Base-by-base conservation (phyloP, 495 filamentous ascomycete genomes). In the Aspergillus egyptiacus region DNA sequence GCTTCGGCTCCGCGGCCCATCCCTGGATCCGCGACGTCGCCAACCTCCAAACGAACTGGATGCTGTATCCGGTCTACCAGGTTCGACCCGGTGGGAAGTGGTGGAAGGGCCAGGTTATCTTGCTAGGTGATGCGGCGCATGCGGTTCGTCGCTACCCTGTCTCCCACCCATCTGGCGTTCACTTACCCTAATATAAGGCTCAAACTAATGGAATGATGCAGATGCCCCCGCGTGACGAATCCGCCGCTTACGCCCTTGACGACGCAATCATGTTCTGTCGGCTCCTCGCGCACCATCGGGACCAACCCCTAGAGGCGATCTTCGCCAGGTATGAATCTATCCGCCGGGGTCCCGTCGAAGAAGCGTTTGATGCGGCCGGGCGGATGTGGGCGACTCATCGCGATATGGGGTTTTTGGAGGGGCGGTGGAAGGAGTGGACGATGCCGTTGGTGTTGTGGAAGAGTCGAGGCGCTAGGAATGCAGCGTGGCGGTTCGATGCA, bases 191-290 rank as follows among this genome's bases (percentile, higher is more conserved):
- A 22, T 22, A 17, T 8, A 34, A 15, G n/a, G 18, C 32, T 8
- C 4, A 34, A 47, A 36, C 45, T 49, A 56, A 65, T 35, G 10
- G 18, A 20, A 14, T 42, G 36, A 35, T 39, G n/a, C n/a, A 74
- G 71, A 82, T 83, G 79, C 79, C 80, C 1, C 80, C 80, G 4
- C 75, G 79, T 18, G 79, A 80, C 34, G 79, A 84, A 60, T 75
- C 71, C 13, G 80, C 78, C 6, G 76, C 79, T 10, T 76, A 81
- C 48, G 79, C 80, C 2, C 70, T 84, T 11, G 80, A 83, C 55
- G 80, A 83, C 60, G 73, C 70, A 3, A 77, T 83, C 27, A 62
- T 83, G 8, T 73, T 83, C 53, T 68, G 75, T 10, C 73, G 73
- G 9, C 66, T 76, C 27, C 52, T 83, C 7, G 58, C 55, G 25